A percentile compares a stretch with the other conserved stretches of the same genome.
phyloP scores from a whole-genome alignment of 169 alveolate species.

The Theileria orientalis region DNA sequence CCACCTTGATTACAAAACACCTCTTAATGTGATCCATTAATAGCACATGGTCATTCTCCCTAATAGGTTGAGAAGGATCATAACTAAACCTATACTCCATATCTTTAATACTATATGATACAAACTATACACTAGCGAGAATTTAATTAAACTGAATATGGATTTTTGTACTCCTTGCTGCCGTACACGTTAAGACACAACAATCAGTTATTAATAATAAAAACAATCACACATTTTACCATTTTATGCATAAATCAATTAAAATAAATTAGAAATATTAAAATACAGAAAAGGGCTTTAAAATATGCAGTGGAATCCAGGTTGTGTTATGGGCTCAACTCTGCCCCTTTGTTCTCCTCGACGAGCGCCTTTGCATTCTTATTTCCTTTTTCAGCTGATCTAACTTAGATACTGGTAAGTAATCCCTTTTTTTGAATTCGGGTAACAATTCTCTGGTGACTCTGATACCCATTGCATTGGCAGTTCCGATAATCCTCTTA shows the following conservation, averaged over 20 bases:
- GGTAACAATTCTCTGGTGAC: constrained; percentile 76
- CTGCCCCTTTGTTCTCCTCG: constrained; percentile 22
- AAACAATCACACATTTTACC: background rate
- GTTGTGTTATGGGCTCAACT: background rate
- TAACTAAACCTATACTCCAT: constrained; percentile 1
- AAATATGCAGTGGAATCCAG: background rate
- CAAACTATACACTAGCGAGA: background rate
- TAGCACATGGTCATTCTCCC: constrained; percentile 49
- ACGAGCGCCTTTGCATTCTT: constrained; percentile 53
- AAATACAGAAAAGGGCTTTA: background rate
- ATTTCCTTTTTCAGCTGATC: constrained; percentile 80
- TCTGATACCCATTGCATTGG: constrained; percentile 76
- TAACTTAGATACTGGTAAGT: constrained; percentile 72
- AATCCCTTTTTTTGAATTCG: constrained; percentile 78
- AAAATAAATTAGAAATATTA: background rate
- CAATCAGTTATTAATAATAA: background rate
- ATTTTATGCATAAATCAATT: background rate
- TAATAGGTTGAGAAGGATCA: constrained; percentile 36
- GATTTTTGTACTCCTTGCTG: background rate
- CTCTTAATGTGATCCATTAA: constrained; percentile 52
- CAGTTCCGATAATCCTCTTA: constrained; percentile 69
- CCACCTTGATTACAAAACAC: constrained; percentile 45
- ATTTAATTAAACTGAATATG: background rate
- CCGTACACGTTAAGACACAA: background rate
- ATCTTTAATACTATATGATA: background rate